Conservation (phyloP, 495 filamentous ascomycete genomes). For the Penicillium macrosclerotiorum region DNA sequence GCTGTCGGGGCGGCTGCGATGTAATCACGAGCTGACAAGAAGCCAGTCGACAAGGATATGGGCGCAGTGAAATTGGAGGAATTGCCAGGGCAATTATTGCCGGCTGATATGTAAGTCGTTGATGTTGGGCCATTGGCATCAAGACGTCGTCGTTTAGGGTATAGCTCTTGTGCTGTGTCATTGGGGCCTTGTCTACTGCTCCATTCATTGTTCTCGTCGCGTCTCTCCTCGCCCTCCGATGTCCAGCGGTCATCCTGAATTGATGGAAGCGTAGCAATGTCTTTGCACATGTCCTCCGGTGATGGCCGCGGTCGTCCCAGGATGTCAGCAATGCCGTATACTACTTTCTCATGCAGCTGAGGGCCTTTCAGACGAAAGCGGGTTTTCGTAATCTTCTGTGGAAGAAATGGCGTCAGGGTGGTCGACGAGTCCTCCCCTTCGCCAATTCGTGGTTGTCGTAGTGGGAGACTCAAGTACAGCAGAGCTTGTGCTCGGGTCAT, state of each 20-base stretch:
- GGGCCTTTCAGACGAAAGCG: conserved; percentile 60
- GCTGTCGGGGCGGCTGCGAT: conserved; percentile 26
- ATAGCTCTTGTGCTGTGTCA: conserved; percentile 20
- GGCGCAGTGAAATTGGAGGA: conserved; percentile 32
- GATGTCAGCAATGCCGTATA: conserved; percentile 62
- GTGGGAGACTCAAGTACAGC: conserved; percentile 86
- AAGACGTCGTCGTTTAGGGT: conserved; percentile 35
- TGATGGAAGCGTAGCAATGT: conserved; percentile 43
- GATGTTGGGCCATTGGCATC: conserved; percentile 25
- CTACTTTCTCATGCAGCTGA: conserved; percentile 48
- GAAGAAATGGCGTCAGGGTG: conserved; percentile 62
- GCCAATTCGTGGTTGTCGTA: conserved; percentile 55
- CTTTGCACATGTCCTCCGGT: conserved; percentile 44
- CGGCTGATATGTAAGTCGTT: conserved; percentile 23
- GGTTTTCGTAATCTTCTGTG: conserved; percentile 40
- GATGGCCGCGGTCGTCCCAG: conserved; percentile 56
- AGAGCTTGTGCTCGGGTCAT: conserved; percentile 94
- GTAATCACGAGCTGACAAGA: conserved; percentile 44
- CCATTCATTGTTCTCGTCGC: conserved; percentile 38
- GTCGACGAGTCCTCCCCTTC: conserved; percentile 52
- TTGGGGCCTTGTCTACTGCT: conserved; percentile 21
- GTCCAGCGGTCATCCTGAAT: conserved; percentile 65
- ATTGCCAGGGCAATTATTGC: conserved; percentile 27
- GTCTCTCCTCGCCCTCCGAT: conserved; percentile 51
- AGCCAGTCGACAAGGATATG: conserved; percentile 36